Evolutionary conservation across 176 grass and related monocot species (phyloP), one percentile per base, ranked within the genome.

Genomic region (Rhynchospora pubera): DNA sequence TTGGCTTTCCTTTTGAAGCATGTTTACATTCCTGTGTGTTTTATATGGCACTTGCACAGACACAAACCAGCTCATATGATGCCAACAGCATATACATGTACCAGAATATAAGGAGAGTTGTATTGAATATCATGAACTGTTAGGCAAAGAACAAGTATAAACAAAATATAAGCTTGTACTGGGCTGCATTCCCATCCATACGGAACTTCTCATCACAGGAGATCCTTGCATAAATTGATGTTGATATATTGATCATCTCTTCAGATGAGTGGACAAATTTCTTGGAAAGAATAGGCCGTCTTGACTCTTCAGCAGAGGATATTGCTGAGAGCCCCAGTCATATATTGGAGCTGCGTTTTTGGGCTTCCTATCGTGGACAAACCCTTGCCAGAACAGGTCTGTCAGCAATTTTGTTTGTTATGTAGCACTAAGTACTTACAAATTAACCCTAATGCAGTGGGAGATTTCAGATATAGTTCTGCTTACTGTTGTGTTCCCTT

Each of bases 221-320:
- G 18, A 67, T 42, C 32, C 64, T 14, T 43, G 14, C 8, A 22
- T 53, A 76, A 69, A 76, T 55, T 53, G 13, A 23, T 76, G 48
- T 55, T 76, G 22, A 30, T 76, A 12, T 76, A 76, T 55, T 76
- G 19, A 8, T 82, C 34, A 26, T 50, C 21, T 63, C 45, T 13
- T 66, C 61, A 98, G 95, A 98, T 87, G 95, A 98, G 64, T 98
- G 95, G 95, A 88, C 87, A 66, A 98, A 98, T 76, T 94, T 98
- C 84, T 89, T 98, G 58, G 92, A 98, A 85, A 86, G 95, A 91
- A 98, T 94, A 88, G 87, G 76, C 7, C 87, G 78, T 1, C 86
- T 82, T 74, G 88, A 94, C 53, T 94, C 57, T 65, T 82, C 95
- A 59, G 90, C 82, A 80, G 90, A 98, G 44, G 92, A 92, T 89